These are phyloP conservation scores for Linanthus parryae DNA, from an alignment of 148 eudicot genomes.

Conservation along the genomic window DNA sequence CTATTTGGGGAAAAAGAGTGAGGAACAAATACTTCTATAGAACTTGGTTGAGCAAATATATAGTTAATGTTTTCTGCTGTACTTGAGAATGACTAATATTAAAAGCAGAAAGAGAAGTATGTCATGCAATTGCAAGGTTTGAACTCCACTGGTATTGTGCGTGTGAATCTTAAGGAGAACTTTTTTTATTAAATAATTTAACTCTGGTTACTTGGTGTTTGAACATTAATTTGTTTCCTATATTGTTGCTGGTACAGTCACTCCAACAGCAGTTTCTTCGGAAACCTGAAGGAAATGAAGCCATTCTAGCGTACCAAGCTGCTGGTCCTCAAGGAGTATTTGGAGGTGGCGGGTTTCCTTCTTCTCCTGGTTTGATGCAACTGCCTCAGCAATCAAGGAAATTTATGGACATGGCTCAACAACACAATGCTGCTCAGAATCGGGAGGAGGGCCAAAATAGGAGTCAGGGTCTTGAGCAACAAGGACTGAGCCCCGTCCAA, in stretches of 20 bases:
- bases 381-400: conserved; percentile 64
- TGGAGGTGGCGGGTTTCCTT: conserved; percentile 47
- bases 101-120: too few species aligned
- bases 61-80: too few species aligned
- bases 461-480: conserved; percentile 69
- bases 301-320: conserved; percentile 54
- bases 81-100: too few species aligned
- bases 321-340: conserved; percentile 48
- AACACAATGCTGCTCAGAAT: conserved; percentile 44
- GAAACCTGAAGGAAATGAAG: conserved; percentile 73
- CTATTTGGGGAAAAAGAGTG: too few species aligned
- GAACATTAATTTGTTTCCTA: neutral
- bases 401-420: conserved; percentile 45
- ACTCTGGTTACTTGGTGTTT: neutral
- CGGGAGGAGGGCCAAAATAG: conserved; percentile 61
- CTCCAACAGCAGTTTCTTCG: conserved; percentile 65
- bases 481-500: conserved; percentile 55
- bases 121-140: too few species aligned
- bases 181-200: too few species aligned
- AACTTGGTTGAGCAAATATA: too few species aligned
- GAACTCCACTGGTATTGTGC: too few species aligned
- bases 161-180: too few species aligned
- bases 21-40: too few species aligned
- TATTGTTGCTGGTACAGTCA: conserved; percentile 35
- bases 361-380: conserved; percentile 50